These are phyloP conservation scores for Tremella fuciformis DNA, from an alignment of 768 basidiomycete species.

Conservation along the genomic window DNA sequence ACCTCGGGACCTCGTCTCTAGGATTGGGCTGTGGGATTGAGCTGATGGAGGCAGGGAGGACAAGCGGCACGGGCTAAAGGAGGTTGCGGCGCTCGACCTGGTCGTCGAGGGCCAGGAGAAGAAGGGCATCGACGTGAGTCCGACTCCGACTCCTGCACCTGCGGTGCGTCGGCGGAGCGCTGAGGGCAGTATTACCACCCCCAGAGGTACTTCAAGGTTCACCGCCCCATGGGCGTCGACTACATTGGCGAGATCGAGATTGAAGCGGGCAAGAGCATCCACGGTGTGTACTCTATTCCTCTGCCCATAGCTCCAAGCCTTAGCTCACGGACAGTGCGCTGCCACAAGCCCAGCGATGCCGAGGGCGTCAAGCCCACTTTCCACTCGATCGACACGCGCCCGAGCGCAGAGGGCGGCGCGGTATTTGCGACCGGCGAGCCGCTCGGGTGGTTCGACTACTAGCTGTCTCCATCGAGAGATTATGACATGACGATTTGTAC, in stretches of 20 bases:
- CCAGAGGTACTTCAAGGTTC: slow-evolving; percentile 41
- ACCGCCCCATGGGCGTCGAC: slow-evolving; percentile 43
- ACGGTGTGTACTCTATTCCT: slow-evolving; percentile 32
- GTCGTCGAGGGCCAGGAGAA: slow-evolving; percentile 33
- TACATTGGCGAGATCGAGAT: slow-evolving; percentile 50
- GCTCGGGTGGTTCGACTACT: slow-evolving; percentile 48
- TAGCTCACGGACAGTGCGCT: slow-evolving; percentile 28
- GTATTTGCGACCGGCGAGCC: slow-evolving; percentile 44
- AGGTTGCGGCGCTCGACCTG: slow-evolving; percentile 41
- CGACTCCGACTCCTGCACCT: background rate
- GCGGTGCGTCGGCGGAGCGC: background rate
- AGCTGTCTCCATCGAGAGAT: background rate
- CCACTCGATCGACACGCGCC: slow-evolving; percentile 51
- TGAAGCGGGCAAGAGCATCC: slow-evolving; percentile 48
- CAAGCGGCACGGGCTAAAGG: slow-evolving; percentile 44
- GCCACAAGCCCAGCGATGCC: slow-evolving; percentile 32
- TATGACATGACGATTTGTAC: slow-evolving; percentile 2
- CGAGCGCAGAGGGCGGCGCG: slow-evolving; percentile 43
- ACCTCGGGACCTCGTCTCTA: background rate
- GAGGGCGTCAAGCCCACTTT: slow-evolving; percentile 29
- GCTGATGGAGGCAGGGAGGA: slow-evolving; percentile 35
- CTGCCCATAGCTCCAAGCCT: background rate
- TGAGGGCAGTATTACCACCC: slow-evolving; percentile 46
- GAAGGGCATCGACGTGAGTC: slow-evolving; percentile 44
- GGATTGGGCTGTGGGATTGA: background rate